phyloP scores from a whole-genome alignment of 306 rosid genomes.

The Pyrus betulifolia region DNA sequence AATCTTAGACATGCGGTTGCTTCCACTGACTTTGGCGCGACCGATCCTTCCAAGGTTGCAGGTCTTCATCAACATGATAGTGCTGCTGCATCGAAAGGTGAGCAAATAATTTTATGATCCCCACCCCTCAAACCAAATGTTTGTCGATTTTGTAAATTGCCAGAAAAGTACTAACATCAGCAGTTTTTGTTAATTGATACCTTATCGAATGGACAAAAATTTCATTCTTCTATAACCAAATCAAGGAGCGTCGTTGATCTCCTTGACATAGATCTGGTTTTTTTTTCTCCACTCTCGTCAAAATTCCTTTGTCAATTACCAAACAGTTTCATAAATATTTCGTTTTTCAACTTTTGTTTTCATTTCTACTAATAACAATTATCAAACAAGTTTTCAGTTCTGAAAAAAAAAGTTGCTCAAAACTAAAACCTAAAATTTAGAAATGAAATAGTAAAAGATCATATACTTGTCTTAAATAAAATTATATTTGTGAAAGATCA shows the following conservation, averaged over 20 bases:
- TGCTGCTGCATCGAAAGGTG: conserved; percentile 47
- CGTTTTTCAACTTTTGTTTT: not conserved
- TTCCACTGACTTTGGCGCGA: conserved; percentile 40
- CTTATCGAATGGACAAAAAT: not conserved
- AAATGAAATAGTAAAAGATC: too few relatives aligned
- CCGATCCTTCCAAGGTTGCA: conserved; percentile 50
- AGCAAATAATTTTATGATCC: conserved; percentile 1
- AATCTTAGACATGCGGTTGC: conserved; percentile 59
- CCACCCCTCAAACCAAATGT: not conserved
- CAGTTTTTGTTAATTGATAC: not conserved
- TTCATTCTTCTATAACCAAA: not conserved
- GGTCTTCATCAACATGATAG: conserved; percentile 34
- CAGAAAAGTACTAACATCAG: not conserved
- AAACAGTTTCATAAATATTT: too few relatives aligned
- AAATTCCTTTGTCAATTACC: not conserved
- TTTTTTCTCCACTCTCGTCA: not conserved
- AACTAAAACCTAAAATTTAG: too few relatives aligned
- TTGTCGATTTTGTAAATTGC: not conserved
- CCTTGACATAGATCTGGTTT: not conserved
- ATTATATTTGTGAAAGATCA: too few relatives aligned
- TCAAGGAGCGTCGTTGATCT: not conserved
- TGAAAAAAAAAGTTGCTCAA: too few relatives aligned
- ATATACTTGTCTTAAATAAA: too few relatives aligned
- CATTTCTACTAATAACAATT: too few relatives aligned
- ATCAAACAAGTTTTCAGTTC: too few relatives aligned